A percentile compares a stretch with the other conserved stretches of the same genome.
These are phyloP conservation scores for Colletotrichum incanum DNA, from an alignment of 2,329 filamentous ascomycete genomes.

Conservation along the genomic window DNA sequence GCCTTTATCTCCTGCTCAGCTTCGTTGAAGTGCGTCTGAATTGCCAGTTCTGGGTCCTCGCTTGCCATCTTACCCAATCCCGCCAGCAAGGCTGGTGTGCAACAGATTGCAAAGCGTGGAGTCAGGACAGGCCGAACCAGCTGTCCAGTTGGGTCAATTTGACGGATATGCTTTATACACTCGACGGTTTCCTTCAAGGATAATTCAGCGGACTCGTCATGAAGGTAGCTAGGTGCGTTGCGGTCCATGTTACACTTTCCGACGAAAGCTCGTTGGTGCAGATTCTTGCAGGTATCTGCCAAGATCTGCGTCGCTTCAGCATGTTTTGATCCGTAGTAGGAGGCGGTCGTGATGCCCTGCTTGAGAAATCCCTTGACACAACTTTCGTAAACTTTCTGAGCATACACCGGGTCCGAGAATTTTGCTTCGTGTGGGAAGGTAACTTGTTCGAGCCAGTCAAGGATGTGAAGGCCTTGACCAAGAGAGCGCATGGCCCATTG, in stretches of 20 bases:
- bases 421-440: conserved; percentile 77
- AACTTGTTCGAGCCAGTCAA: conserved; percentile 76
- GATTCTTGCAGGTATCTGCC: conserved; percentile 66
- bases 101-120: conserved; percentile 75
- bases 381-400: conserved; percentile 64
- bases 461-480: conserved; percentile 66
- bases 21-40: conserved; percentile 80
- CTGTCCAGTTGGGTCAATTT: conserved; percentile 59
- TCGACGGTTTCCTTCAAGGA: conserved; percentile 66
- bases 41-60: conserved; percentile 64
- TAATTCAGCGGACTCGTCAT: conserved; percentile 61
- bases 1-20: conserved; percentile 72
- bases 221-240: conserved; percentile 69
- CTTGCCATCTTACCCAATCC: conserved; percentile 70
- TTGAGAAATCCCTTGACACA: conserved; percentile 72
- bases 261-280: conserved; percentile 72
- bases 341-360: conserved; percentile 75
- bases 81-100: conserved; percentile 66
- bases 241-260: conserved; percentile 76
- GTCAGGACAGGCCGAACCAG: conserved; percentile 69
- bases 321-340: conserved; percentile 73
- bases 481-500: conserved; percentile 66
- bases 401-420: conserved; percentile 70
- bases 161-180: conserved; percentile 64
- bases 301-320: conserved; percentile 70